These are phyloP conservation scores for Rhizopogon vulgaris DNA, from an alignment of 768 basidiomycete species.

Conservation along the genomic window DNA sequence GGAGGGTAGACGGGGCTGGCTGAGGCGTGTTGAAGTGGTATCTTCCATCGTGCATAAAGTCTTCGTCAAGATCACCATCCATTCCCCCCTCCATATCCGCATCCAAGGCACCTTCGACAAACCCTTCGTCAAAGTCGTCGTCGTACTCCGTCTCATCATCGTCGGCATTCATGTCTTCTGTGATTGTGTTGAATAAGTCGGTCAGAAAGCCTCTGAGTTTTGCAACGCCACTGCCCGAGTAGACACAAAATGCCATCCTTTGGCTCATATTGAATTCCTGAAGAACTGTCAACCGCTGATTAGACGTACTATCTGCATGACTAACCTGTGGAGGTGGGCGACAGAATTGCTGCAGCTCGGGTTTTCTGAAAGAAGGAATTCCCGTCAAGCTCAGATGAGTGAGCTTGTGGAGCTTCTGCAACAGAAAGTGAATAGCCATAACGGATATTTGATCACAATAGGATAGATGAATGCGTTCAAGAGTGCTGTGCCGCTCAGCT, in stretches of 20 bases:
- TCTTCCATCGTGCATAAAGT: conserved; percentile 26
- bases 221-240: conserved; percentile 85
- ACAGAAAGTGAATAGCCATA: conserved; percentile 83
- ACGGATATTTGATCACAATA: conserved; percentile 96
- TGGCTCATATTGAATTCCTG: conserved; percentile 92
- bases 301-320: conserved; percentile 9
- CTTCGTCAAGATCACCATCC: conserved; percentile 44
- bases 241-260: conserved; percentile 90
- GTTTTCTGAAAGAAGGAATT: conserved; percentile 83
- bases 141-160: conserved; percentile 68
- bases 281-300: conserved; percentile 1
- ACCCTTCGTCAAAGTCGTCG: conserved; percentile 33
- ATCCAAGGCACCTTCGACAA: conserved; percentile 23
- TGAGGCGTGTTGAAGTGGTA: conserved; percentile 20
- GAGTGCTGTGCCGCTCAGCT: conserved; percentile 74
- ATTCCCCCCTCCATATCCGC: conserved; percentile 29
- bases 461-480: conserved; percentile 94
- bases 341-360: conserved; percentile 86
- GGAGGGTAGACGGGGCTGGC: conserved; percentile 1
- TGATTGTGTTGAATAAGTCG: conserved; percentile 69
- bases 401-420: conserved; percentile 82
- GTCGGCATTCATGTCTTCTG: conserved; percentile 57
- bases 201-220: conserved; percentile 77
- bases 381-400: conserved; percentile 97
- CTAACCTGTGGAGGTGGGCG: conserved; percentile 78